These are phyloP conservation scores for Pyricularia pennisetigena DNA, from an alignment of 2,329 filamentous ascomycete genomes.

Conservation along the genomic window DNA sequence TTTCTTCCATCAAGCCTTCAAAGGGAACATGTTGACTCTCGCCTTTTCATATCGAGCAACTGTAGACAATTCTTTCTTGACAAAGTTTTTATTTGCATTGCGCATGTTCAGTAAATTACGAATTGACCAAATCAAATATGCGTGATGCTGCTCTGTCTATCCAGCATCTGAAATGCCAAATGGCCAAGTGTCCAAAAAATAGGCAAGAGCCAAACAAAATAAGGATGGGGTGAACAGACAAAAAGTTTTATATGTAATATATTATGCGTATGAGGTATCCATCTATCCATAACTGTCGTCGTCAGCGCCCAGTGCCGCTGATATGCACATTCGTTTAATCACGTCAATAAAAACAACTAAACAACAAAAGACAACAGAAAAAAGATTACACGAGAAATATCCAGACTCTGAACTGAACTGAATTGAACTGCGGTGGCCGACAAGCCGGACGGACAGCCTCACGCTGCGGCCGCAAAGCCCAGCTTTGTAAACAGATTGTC, in stretches of 20 bases:
- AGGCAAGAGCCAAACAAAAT: not conserved
- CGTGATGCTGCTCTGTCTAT: not conserved
- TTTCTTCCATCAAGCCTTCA: not conserved
- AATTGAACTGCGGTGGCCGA: not conserved
- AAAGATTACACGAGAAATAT: not conserved
- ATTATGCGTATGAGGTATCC: not conserved
- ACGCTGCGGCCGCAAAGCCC: slow-evolving; percentile 31
- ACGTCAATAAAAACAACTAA: not conserved
- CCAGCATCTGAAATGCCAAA: not conserved
- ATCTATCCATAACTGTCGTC: not conserved
- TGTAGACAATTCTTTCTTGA: not conserved
- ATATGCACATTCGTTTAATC: not conserved
- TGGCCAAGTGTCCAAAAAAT: not conserved
- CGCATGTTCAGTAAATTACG: not conserved
- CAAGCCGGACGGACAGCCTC: not conserved
- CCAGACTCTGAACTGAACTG: not conserved
- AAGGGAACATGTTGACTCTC: not conserved
- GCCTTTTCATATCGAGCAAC: not conserved
- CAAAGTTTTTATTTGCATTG: not conserved
- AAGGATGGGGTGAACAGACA: not conserved
- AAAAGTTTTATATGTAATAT: not conserved
- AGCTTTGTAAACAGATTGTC: slow-evolving; percentile 70
- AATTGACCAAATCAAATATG: not conserved
- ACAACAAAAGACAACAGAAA: not conserved
- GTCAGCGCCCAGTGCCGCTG: not conserved